Evolutionary conservation across 2,329 filamentous ascomycete genomes (phyloP), one percentile per base, ranked within the genome.

Genomic region (Penicillium sp.): DNA sequence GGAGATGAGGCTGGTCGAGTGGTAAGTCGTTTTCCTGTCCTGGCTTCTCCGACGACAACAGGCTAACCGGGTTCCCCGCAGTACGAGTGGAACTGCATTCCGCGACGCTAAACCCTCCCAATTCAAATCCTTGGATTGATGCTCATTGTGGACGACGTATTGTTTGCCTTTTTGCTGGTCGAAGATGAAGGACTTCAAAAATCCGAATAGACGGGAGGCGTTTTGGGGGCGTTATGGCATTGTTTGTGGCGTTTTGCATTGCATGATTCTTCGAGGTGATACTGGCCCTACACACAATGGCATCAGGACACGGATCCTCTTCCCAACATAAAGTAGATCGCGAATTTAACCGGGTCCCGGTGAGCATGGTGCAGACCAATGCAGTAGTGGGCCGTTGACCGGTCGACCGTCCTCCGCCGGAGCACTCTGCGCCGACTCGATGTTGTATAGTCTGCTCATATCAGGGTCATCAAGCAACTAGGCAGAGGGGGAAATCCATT

Each of bases 1-100:
- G 92, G 90, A 2, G 92, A 96, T 67, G 92, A 96, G 48, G 84
- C 88, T 47, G 92, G 92, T 18, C 76, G 82, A 71, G 90, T 98
- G 65, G 85, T 92, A 59, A 77, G 81, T 77, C 42, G 34, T 40
- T 27, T 32, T 14, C 17, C 11, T 15, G 6, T 35, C 34, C 39
- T 30, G 18, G n/a, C 10, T 20, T 15, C n/a, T 18, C 17, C 26
- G 12, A 32, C 22, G 12, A 20, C 22, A 17, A 25, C 12, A 22
- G 25, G 35, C 57, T 58, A 45, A 61, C 38, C 10, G 28, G n/a
- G 11, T 23, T 12, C 18, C 18, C 18, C 12, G 18, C 52, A 76
- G 73, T 76, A 75, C 51, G 73, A 77, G 59, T 77, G 74, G 74
- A 70, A 74, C 50, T 76, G 74, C 48, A 68, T 77, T 29, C 71